Percentiles rank a stretch among this genome's conserved stretches.
phyloP scores from a whole-genome alignment of 805 yeast genomes.

The Cephaloascus fragrans region DNA sequence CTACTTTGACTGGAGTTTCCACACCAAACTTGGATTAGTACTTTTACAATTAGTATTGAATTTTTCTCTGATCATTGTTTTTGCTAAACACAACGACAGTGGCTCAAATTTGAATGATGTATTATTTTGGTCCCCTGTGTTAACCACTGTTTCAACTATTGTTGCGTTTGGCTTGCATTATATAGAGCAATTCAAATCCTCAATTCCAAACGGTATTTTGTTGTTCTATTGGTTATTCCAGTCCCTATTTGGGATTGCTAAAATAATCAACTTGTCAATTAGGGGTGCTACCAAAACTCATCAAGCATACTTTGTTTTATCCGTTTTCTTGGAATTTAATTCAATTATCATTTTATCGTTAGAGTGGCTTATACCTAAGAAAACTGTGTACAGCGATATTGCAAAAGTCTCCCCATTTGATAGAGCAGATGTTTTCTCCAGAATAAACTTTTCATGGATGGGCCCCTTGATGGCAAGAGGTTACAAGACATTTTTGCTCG shows the following conservation, averaged over 20 bases:
- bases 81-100: constrained; percentile 11
- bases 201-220: constrained; percentile 56
- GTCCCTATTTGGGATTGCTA: constrained; percentile 34
- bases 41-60: constrained; percentile 19
- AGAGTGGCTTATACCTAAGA: constrained; percentile 26
- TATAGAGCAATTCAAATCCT: constrained; percentile 59
- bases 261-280: constrained; percentile 28
- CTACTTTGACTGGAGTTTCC: constrained; percentile 26
- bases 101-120: constrained; percentile 16
- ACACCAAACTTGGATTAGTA: constrained; percentile 29
- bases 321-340: constrained; percentile 18
- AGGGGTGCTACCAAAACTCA: constrained; percentile 17
- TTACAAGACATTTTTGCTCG: constrained; percentile 43
- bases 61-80: constrained; percentile 18
- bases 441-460: constrained; percentile 87
- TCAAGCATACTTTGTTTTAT: constrained; percentile 15
- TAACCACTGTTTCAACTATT: constrained; percentile 30
- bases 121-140: constrained; percentile 13
- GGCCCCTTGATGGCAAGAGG: constrained; percentile 74
- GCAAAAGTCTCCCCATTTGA: constrained; percentile 32
- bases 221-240: constrained; percentile 70
- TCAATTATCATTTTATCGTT: constrained; percentile 19
- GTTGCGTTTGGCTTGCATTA: constrained; percentile 53
- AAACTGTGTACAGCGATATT: constrained; percentile 9
- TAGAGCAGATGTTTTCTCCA: constrained; percentile 61